Conservation (phyloP, 257 asterid species). For the Mentha longifolia region DNA sequence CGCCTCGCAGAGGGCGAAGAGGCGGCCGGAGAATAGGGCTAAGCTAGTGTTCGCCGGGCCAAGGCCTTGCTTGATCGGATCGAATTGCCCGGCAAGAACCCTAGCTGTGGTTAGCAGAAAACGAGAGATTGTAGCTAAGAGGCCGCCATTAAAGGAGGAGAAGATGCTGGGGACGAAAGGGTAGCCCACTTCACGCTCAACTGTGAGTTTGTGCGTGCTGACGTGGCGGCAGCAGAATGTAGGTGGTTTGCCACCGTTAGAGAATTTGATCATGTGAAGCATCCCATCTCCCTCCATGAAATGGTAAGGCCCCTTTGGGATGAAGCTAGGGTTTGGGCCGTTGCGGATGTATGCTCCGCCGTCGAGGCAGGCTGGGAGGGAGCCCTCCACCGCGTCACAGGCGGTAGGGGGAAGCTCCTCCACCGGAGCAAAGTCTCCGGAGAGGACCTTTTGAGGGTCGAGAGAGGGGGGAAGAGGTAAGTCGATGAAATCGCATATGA, state of each 20-base stretch:
- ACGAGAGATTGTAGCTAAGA: not conserved
- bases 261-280: constrained; percentile 25
- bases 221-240: constrained; percentile 29
- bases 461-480: constrained; percentile 6
- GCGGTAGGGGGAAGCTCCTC: constrained; percentile 30
- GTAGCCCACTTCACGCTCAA: constrained; percentile 16
- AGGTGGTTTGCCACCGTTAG: not conserved
- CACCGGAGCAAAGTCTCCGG: constrained; percentile 6
- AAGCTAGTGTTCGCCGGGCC: constrained; percentile 28
- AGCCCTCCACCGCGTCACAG: constrained; percentile 15
- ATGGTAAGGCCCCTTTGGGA: constrained; percentile 21
- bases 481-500: constrained; percentile 15
- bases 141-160: constrained; percentile 29
- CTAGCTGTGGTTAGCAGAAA: not conserved
- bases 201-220: constrained; percentile 29
- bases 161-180: constrained; percentile 25
- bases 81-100: not conserved
- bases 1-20: constrained; percentile 27
- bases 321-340: constrained; percentile 27
- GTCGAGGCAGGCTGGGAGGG: constrained; percentile 24
- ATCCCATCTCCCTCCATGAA: constrained; percentile 28
- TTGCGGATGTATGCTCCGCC: constrained; percentile 30
- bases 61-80: constrained; percentile 1
- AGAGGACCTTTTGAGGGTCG: not conserved
- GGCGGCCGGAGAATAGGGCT: constrained; percentile 1